Base-by-base conservation (phyloP, 441 rosid genomes). In the Euphorbia corollata region DNA sequence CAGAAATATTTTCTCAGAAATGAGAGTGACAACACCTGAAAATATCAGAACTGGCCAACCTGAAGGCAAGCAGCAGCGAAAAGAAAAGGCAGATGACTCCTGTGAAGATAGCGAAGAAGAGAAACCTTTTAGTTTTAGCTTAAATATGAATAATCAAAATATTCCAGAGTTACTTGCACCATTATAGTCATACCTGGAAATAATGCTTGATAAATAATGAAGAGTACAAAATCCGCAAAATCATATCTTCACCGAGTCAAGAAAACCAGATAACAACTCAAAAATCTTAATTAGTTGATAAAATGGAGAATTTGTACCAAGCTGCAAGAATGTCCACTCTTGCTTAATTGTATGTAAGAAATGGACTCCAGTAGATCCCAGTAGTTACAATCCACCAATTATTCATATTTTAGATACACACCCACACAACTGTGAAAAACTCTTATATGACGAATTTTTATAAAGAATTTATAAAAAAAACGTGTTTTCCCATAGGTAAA, bases 241-340 rank as follows among this genome's bases (percentile, higher is more conserved):
- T 77, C 97, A 87, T 87, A 84, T 91, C 97, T 89, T 73, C 65
- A 57, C 6, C 67, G 39, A 71, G 88, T 89, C 75, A 85, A 89
- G 92, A 72, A 73, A 78, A 53, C 22, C 57, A 53, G 30, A 54
- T 54, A 54, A 32, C 63, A 63, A 5, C 41, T 11, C 13, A 51
- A 53, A 30, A 16, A 50, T 51, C 54, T 62, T 20, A 3, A 50
- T 12, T 32, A 48, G 7, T 32, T 19, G 57, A 45, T 12, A 32
- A 45, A 45, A 34, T 6, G 5, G 39, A 6, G 43, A 60, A 60
- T 54, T 54, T 10, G 20, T 23, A 54, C 58, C 7, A 54, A 22
- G 27, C 58, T 54, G 59, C n/a, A 23, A 55, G 7, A 8, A 2
- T 24, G 32, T 18, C 34, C 34, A 55, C 10, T 55, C 34, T 55